A percentile compares a stretch with the other conserved stretches of the same genome.
These are phyloP conservation scores for Cladosporium sp. DNA, from an alignment of 2,329 filamentous ascomycete species.

Conservation along the genomic window DNA sequence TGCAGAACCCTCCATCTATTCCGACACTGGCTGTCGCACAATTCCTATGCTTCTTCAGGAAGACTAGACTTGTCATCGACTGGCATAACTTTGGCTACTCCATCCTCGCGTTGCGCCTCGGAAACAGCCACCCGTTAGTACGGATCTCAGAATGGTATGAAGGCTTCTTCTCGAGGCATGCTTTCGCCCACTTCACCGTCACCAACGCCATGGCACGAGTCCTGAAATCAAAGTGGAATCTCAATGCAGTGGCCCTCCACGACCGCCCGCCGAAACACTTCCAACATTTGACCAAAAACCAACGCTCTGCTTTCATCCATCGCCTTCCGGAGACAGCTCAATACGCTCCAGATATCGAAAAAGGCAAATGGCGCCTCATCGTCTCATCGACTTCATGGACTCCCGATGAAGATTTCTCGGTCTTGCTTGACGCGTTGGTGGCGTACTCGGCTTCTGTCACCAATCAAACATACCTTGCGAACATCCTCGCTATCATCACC, in stretches of 20 bases:
- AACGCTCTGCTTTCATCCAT: slow-evolving; percentile 58
- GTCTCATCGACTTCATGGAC: slow-evolving; percentile 98
- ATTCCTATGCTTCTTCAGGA: slow-evolving; percentile 68
- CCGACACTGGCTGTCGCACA: slow-evolving; percentile 77
- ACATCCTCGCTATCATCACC: slow-evolving; percentile 84
- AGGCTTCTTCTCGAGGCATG: slow-evolving; percentile 61
- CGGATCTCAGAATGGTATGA: slow-evolving; percentile 75
- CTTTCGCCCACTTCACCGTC: slow-evolving; percentile 76
- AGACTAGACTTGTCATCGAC: slow-evolving; percentile 81
- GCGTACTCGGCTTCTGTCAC: slow-evolving; percentile 53
- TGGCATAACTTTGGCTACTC: slow-evolving; percentile 99
- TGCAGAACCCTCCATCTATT: slow-evolving; percentile 92
- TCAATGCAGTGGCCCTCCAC: slow-evolving; percentile 67
- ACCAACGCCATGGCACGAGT: slow-evolving; percentile 82
- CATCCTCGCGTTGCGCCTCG: slow-evolving; percentile 69
- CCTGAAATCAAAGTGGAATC: slow-evolving; percentile 55
- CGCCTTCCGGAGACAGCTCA: slow-evolving; percentile 61
- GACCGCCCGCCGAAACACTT: slow-evolving; percentile 84
- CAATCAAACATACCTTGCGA: slow-evolving; percentile 49
- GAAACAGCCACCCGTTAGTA: slow-evolving; percentile 68
- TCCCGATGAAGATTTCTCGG: slow-evolving; percentile 86
- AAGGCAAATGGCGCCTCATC: slow-evolving; percentile 58
- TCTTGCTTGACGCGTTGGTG: slow-evolving; percentile 79
- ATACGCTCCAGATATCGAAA: slow-evolving; percentile 47
- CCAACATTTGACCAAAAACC: slow-evolving; percentile 56